Evolutionary conservation across 75 land plant genomes (phyloP).

Genomic region (Selaginella moellendorffii): DNA sequence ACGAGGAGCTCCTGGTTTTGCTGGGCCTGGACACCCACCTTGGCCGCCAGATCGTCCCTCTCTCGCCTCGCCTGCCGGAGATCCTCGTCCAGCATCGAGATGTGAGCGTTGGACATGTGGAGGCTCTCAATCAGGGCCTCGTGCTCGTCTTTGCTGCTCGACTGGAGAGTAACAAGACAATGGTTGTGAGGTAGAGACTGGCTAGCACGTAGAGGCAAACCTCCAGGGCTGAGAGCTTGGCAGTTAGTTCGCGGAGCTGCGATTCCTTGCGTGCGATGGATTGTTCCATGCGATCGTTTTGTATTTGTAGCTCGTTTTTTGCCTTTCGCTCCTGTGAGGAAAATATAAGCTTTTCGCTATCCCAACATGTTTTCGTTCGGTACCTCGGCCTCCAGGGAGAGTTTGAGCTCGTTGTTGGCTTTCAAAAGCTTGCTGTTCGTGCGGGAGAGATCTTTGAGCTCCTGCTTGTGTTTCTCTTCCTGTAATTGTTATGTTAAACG

Average conservation of each 20-base stretch:
- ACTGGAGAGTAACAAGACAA: neutral
- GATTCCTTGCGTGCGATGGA: neutral
- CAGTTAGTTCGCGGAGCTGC: neutral
- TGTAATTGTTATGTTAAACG: too few species aligned
- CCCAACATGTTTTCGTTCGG: too few species aligned
- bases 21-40: neutral
- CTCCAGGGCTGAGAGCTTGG: neutral
- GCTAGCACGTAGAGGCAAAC: neutral
- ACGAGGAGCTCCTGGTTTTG: neutral
- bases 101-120: neutral
- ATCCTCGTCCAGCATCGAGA: neutral
- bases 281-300: neutral
- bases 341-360: too few species aligned
- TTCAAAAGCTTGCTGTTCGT: too few species aligned
- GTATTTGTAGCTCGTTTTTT: too few species aligned
- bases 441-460: too few species aligned
- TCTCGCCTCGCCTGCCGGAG: neutral
- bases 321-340: too few species aligned
- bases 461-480: too few species aligned
- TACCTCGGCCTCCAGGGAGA: too few species aligned
- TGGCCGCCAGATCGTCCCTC: neutral
- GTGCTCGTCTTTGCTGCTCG: neutral
- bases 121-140: neutral
- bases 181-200: neutral
- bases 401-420: too few species aligned